Evolutionary conservation across 306 rosid genomes (phyloP), one percentile per base, ranked within the genome.

Genomic region (Fragaria nilgerrensis): DNA sequence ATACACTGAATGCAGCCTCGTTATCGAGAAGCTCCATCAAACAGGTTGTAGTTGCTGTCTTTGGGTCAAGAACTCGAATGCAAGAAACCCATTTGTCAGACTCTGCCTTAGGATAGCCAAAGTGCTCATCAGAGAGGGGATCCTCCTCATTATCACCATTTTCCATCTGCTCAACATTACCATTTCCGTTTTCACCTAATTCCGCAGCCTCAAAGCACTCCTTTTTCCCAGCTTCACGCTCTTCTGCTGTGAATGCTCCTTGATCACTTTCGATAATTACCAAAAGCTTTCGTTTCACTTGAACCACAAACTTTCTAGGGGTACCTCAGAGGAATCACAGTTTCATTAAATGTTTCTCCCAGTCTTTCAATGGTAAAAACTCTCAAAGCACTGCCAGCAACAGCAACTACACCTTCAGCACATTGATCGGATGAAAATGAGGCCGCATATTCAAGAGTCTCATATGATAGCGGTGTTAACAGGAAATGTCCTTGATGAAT

Each of bases 401-500:
- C 99, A 78, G 99, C 86, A 74, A 92, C 99, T 29, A 95, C 97
- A 87, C 99, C 99, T 88, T 95, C 99, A 50, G 94, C 89, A 88
- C 99, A 95, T 70, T 95, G 99, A 83, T 95, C 99, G 14, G 99
- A 95, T 59, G 99, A 90, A 89, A 95, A 95, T 43, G 99, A 92
- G 55, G 97, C 96, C 34, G 99, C 99, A 81, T 86, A 92, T 84
- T 95, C 99, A 73, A 92, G 99, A 82, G 99, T 92, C 83, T 95
- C 99, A 85, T 95, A 95, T 11, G 99, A 92, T 29, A 95, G 92
- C 44, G 99, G 99, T 9, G 99, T 95, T 75, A 95, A 84, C 58
- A 95, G 96, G 80, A 95, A 95, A 85, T 95, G 99, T 5, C 99
- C 99, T 85, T 95, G 99, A 88, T 95, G 96, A 83, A 95, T 95